Percentiles rank a stretch among this genome's conserved stretches.
phyloP scores from a whole-genome alignment of 805 yeast species.

The Sugiyamaella chiloensis region DNA sequence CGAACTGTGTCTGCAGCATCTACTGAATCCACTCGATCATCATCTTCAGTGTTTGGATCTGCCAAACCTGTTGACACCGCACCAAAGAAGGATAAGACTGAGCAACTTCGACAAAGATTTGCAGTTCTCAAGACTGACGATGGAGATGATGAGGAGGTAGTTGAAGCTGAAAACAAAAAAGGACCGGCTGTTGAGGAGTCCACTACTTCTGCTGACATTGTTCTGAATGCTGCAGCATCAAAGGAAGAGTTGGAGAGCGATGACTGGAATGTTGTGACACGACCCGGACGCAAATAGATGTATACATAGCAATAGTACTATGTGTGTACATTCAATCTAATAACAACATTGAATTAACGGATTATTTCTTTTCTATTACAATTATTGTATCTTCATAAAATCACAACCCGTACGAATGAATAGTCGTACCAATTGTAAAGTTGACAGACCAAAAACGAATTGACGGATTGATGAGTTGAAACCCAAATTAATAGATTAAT shows the following conservation, averaged over 20 bases:
- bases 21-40: conserved; percentile 33
- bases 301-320: background rate
- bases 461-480: too few species aligned
- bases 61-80: conserved; percentile 84
- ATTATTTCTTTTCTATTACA: too few species aligned
- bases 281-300: conserved; percentile 16
- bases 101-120: conserved; percentile 23
- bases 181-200: conserved; percentile 13
- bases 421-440: too few species aligned
- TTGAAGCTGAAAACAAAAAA: conserved; percentile 6
- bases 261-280: conserved; percentile 28
- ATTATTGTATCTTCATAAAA: too few species aligned
- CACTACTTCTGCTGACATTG: conserved; percentile 18
- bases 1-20: conserved; percentile 24
- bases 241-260: conserved; percentile 24
- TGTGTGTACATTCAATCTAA: too few species aligned
- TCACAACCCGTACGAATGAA: too few species aligned
- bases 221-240: conserved; percentile 16
- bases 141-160: conserved; percentile 19
- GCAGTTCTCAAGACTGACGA: conserved; percentile 55
- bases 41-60: conserved; percentile 62
- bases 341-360: too few species aligned
- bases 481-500: too few species aligned
- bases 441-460: too few species aligned
- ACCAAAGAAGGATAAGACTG: conserved; percentile 37